Evolutionary conservation across 768 basidiomycete species (phyloP).

Genomic region (Arthromyces matolae): DNA sequence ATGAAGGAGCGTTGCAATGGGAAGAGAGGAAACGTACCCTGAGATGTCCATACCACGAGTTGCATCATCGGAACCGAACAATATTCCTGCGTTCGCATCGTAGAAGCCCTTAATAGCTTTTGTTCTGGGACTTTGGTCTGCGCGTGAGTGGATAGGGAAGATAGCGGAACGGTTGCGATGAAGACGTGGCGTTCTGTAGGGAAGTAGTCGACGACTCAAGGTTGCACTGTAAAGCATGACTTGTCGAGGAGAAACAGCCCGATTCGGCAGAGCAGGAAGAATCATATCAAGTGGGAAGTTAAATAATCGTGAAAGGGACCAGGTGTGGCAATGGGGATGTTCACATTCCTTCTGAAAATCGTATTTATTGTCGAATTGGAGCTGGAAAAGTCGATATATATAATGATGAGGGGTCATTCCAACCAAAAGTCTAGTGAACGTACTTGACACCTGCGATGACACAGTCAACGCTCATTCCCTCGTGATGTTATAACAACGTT

Average conservation of each 20-base stretch:
- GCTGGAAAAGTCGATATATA: no score
- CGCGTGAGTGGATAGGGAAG: slow-evolving; percentile 56
- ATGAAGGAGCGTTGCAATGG: no score
- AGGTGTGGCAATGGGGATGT: slow-evolving; percentile 72
- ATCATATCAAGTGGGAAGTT: slow-evolving; percentile 58
- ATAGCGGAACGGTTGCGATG: slow-evolving; percentile 38
- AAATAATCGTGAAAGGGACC: slow-evolving; percentile 74
- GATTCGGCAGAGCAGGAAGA: slow-evolving; percentile 36
- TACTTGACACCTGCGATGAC: slow-evolving; percentile 58
- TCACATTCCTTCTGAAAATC: no score
- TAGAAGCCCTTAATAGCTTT: slow-evolving; percentile 50
- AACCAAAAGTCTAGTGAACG: no score
- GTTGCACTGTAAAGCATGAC: slow-evolving; percentile 73
- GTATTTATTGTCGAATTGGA: no score
- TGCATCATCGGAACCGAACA: slow-evolving; percentile 55
- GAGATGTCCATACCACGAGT: slow-evolving; percentile 70
- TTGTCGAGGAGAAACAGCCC: slow-evolving; percentile 54
- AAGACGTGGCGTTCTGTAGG: slow-evolving; percentile 62
- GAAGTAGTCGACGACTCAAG: slow-evolving; percentile 57
- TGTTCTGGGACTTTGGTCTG: slow-evolving; percentile 45
- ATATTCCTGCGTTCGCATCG: slow-evolving; percentile 36
- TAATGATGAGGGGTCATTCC: no score
- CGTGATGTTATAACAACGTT: slow-evolving; percentile 37
- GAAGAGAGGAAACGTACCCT: slow-evolving; percentile 31
- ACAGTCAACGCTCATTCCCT: slow-evolving; percentile 36